A percentile compares a stretch with the other conserved stretches of the same genome.
These are phyloP conservation scores for Protomyces inundatus DNA, from an alignment of 1,139 yeast genomes.

Conservation along the genomic window DNA sequence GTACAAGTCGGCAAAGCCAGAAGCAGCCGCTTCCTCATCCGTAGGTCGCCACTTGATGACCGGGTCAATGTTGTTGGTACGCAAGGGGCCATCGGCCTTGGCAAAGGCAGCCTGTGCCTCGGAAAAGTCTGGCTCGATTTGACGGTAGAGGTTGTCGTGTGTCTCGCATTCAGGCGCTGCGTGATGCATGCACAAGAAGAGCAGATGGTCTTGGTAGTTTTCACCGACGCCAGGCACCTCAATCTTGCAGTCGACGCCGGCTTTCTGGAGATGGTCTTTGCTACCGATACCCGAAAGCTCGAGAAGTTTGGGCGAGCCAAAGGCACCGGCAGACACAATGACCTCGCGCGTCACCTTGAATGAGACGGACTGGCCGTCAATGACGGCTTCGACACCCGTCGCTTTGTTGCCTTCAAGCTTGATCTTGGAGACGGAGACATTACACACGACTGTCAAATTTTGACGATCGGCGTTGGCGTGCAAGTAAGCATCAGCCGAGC, in stretches of 20 bases:
- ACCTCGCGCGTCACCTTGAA: constrained; percentile 13
- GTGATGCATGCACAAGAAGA: constrained; percentile 6
- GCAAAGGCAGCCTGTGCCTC: not conserved
- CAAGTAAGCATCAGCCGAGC: constrained; percentile 12
- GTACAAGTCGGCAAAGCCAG: not conserved
- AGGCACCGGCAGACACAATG: constrained; percentile 16
- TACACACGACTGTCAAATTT: constrained; percentile 3
- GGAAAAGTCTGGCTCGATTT: constrained; percentile 2
- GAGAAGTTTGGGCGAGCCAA: constrained; percentile 9
- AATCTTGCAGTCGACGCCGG: constrained; percentile 4
- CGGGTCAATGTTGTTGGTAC: constrained; percentile 1
- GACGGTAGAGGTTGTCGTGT: constrained; percentile 7
- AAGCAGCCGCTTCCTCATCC: not conserved
- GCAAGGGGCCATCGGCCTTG: not conserved
- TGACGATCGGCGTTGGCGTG: constrained; percentile 3
- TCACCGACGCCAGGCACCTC: constrained; percentile 13
- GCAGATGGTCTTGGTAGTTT: constrained; percentile 15
- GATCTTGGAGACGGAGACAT: constrained; percentile 1
- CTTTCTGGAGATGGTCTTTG: not conserved
- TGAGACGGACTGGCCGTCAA: not conserved
- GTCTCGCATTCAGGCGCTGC: not conserved
- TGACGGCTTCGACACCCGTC: constrained; percentile 6
- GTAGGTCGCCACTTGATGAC: constrained; percentile 8
- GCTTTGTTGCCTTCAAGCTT: constrained; percentile 3
- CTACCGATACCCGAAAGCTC: constrained; percentile 22